These are phyloP conservation scores for Volutella citrinella DNA, from an alignment of 2,329 filamentous ascomycete genomes.

Conservation along the genomic window DNA sequence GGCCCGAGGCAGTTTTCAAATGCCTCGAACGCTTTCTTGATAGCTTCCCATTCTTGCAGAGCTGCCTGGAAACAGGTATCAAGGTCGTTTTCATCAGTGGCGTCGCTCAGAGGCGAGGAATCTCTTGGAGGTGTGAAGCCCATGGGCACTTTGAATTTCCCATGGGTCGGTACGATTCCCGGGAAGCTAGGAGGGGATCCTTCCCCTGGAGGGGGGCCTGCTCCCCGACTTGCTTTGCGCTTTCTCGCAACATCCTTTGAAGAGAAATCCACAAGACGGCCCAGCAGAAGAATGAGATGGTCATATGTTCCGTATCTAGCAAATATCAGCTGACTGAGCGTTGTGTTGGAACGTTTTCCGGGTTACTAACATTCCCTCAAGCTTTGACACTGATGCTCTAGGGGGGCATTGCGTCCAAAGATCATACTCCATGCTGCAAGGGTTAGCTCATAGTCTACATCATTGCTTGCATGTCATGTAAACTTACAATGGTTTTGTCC, in stretches of 20 bases:
- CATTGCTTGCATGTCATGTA: not conserved
- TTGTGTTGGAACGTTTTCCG: too few relatives aligned
- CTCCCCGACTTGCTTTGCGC: constrained; percentile 51
- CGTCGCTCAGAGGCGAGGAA: constrained; percentile 41
- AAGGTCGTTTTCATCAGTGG: constrained; percentile 54
- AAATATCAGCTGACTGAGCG: too few relatives aligned
- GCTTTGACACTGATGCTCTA: constrained; percentile 71
- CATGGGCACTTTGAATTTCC: constrained; percentile 47
- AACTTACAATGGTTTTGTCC: constrained; percentile 78
- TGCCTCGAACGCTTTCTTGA: constrained; percentile 66
- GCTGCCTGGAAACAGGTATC: constrained; percentile 67
- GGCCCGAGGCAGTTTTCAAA: constrained; percentile 66
- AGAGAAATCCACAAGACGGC: constrained; percentile 74
- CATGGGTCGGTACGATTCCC: constrained; percentile 54
- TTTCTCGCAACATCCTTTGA: constrained; percentile 78
- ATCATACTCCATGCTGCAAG: constrained; percentile 69
- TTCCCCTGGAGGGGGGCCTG: constrained; percentile 26
- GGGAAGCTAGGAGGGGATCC: constrained; percentile 45
- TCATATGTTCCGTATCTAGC: constrained; percentile 82
- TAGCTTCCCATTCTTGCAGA: constrained; percentile 73
- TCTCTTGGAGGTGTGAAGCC: constrained; percentile 52
- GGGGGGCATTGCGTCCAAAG: constrained; percentile 87
- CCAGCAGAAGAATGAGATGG: constrained; percentile 79
- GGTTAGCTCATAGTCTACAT: constrained; percentile 15
- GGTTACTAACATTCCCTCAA: constrained; percentile 64